Percentiles rank a stretch among this genome's conserved stretches.
These are phyloP conservation scores for Aspergillus ellipticus DNA, from an alignment of 495 filamentous ascomycete genomes.

Conservation along the genomic window DNA sequence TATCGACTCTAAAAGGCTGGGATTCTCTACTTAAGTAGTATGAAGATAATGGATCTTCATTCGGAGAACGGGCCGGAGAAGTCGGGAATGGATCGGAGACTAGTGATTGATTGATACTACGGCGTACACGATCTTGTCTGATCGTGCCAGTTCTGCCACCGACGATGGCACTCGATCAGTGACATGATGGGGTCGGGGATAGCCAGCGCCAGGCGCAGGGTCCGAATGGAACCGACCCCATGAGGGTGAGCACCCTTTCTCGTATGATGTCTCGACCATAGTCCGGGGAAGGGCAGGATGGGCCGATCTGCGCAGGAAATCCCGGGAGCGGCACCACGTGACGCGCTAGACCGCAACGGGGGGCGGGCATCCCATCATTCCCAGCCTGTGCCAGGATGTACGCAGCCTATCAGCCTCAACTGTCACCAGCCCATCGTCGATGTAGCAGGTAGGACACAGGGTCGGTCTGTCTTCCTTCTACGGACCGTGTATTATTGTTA, in stretches of 20 bases:
- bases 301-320: slow-evolving; percentile 11
- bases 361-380: slow-evolving; percentile 6
- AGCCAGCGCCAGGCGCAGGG: neutral
- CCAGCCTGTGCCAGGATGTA: slow-evolving; percentile 25
- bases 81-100: neutral
- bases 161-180: neutral
- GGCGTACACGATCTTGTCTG: neutral
- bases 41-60: neutral
- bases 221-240: neutral
- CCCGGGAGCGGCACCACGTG: slow-evolving; percentile 23
- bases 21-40: neutral
- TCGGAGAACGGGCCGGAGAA: neutral
- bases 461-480: no score
- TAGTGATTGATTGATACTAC: neutral
- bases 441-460: neutral
- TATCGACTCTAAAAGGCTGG: neutral
- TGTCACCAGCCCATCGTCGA: neutral
- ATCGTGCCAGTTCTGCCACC: neutral
- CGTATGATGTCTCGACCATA: neutral
- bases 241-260: neutral
- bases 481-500: neutral
- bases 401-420: slow-evolving; percentile 10
- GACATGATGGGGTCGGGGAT: neutral
- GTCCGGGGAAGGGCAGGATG: slow-evolving; percentile 6
- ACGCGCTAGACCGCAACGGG: slow-evolving; percentile 18